A percentile compares a stretch with the other conserved stretches of the same genome.
phyloP scores from a whole-genome alignment of 2,329 filamentous ascomycete species.

The Raffaelea albimanens region DNA sequence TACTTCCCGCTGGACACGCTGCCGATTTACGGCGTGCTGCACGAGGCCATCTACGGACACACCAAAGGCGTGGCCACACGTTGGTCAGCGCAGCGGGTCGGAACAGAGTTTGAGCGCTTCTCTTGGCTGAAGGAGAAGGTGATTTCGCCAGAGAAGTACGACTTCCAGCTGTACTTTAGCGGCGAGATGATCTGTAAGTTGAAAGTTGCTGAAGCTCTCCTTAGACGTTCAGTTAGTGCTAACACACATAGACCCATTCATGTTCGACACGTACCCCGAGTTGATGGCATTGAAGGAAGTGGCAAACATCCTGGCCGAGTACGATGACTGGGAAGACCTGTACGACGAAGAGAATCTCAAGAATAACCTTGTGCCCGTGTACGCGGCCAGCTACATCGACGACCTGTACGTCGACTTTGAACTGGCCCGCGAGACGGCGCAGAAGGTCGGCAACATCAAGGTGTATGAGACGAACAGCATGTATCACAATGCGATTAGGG shows the following conservation, averaged over 20 bases:
- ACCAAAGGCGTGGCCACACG: constrained; percentile 51
- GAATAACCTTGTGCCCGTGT: constrained; percentile 75
- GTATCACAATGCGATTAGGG: constrained; percentile 76
- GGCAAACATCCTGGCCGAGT: constrained; percentile 60
- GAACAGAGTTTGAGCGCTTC: constrained; percentile 37
- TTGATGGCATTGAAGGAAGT: constrained; percentile 58
- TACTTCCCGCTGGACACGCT: constrained; percentile 62
- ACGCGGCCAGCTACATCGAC: constrained; percentile 72
- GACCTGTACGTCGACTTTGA: constrained; percentile 89
- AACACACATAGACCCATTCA: constrained; percentile 45
- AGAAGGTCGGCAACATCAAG: constrained; percentile 65
- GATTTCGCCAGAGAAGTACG: constrained; percentile 17
- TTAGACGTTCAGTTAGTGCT: background rate
- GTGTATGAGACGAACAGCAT: constrained; percentile 77
- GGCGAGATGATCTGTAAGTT: constrained; percentile 73
- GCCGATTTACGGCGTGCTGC: constrained; percentile 76
- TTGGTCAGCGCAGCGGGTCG: constrained; percentile 66
- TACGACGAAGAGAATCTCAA: constrained; percentile 67
- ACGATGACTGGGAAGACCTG: constrained; percentile 61
- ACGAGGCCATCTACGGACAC: constrained; percentile 82
- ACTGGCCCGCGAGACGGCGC: constrained; percentile 63
- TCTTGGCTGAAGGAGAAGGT: constrained; percentile 35
- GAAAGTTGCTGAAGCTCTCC: background rate
- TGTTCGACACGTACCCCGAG: constrained; percentile 74
- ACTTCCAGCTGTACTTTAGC: constrained; percentile 63